Percentiles rank a stretch among this genome's conserved stretches.
Evolutionary conservation across 495 filamentous ascomycete genomes (phyloP).

Genomic region (Niebla homalea): DNA sequence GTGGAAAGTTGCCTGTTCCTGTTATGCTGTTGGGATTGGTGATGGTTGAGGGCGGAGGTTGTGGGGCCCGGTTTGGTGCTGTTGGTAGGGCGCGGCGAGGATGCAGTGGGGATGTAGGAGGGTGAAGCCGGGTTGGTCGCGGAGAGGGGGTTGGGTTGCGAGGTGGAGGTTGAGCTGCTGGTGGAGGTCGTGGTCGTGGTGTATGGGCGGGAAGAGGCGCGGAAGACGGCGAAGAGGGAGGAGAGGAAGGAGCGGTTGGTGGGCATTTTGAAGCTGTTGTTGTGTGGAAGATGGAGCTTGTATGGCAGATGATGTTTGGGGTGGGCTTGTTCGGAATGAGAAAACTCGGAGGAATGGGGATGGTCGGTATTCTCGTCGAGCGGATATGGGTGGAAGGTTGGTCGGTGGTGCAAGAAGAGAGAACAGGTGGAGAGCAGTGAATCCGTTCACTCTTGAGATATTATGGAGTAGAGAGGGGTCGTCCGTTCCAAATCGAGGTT

Average conservation of each 20-base stretch:
- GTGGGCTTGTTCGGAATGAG: background rate
- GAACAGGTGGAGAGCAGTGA: too few species aligned
- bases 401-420: too few species aligned
- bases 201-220: constrained; percentile 31
- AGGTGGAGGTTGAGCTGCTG: constrained; percentile 9
- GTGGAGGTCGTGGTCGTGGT: constrained; percentile 17
- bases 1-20: constrained; percentile 3
- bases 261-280: constrained; percentile 35
- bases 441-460: background rate
- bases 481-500: background rate
- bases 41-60: constrained; percentile 29
- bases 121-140: constrained; percentile 4
- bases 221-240: constrained; percentile 77
- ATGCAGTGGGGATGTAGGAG: constrained; percentile 13
- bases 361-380: background rate
- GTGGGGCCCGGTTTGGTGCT: constrained; percentile 16
- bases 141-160: constrained; percentile 19
- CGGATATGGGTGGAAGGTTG: too few species aligned
- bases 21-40: constrained; percentile 21
- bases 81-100: constrained; percentile 23
- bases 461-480: background rate
- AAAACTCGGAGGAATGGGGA: background rate
- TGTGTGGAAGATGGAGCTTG: background rate
- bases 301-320: background rate
- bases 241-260: constrained; percentile 76